Conservation (phyloP, 768 basidiomycete species). For the Cytidiella melzeri region DNA sequence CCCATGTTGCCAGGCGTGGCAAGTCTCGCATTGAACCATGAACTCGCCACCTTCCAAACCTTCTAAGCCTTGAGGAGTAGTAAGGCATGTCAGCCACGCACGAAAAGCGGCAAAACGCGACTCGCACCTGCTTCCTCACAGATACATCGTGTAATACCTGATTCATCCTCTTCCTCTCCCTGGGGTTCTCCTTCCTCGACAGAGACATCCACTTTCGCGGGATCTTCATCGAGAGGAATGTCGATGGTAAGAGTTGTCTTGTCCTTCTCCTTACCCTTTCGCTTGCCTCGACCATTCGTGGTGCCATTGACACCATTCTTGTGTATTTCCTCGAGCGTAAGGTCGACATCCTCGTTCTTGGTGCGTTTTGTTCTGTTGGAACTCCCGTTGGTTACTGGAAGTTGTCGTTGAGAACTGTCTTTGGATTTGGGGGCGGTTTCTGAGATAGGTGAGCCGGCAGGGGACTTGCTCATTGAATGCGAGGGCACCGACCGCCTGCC, state of each 20-base stretch:
- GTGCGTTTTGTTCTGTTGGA: constrained; percentile 46
- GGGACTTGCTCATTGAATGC: constrained; percentile 64
- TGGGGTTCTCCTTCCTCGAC: constrained; percentile 40
- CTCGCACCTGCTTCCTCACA: constrained; percentile 75
- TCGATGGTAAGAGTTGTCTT: constrained; percentile 22
- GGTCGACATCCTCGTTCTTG: constrained; percentile 73
- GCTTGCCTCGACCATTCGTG: constrained; percentile 44
- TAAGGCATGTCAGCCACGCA: constrained; percentile 6
- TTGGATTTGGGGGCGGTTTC: constrained; percentile 30
- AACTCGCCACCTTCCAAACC: constrained; percentile 67
- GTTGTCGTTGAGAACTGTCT: constrained; percentile 20
- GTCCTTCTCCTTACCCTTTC: constrained; percentile 65
- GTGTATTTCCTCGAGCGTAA: constrained; percentile 44
- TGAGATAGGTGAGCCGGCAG: constrained; percentile 56
- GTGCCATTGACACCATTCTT: constrained; percentile 34
- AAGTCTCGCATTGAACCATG: constrained; percentile 97
- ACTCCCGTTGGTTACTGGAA: constrained; percentile 21
- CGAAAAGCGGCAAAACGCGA: constrained; percentile 10
- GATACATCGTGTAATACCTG: constrained; percentile 72
- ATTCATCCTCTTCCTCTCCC: constrained; percentile 51
- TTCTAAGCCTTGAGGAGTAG: constrained; percentile 22
- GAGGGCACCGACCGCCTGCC: constrained; percentile 68
- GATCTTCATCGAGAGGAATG: constrained; percentile 24
- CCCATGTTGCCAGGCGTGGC: constrained; percentile 98
- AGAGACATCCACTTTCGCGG: constrained; percentile 22